Conservation (phyloP, 371 early-diverging fungal species). For the Mortierella sp. region DNA sequence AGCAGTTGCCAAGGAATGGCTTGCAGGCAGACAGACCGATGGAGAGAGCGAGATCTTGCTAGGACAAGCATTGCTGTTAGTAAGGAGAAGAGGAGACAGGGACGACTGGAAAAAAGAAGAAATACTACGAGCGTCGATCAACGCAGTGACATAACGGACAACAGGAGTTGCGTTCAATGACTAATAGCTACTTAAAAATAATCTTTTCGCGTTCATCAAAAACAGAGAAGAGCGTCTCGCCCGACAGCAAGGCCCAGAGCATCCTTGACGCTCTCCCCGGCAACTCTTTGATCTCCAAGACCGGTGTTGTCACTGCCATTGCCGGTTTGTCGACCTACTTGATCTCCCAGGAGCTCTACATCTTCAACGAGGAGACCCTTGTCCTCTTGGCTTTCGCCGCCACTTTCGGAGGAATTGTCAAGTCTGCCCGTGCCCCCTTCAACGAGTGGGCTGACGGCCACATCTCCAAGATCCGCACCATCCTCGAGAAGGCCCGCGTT, state of each 20-base stretch:
- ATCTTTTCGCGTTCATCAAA: not conserved
- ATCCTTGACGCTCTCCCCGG: constrained; percentile 95
- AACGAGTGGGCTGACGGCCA: constrained; percentile 90
- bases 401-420: constrained; percentile 82
- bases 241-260: constrained; percentile 80
- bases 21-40: not conserved
- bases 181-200: not conserved
- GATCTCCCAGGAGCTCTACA: constrained; percentile 97
- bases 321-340: constrained; percentile 90
- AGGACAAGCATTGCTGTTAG: not conserved
- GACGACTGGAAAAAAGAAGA: not conserved
- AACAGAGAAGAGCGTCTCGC: constrained; percentile 59
- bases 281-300: constrained; percentile 89
- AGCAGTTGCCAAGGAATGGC: not conserved
- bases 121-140: not conserved
- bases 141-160: too few relatives aligned
- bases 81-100: not conserved
- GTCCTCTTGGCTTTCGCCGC: constrained; percentile 78
- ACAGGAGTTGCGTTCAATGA: not conserved
- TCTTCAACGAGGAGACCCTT: constrained; percentile 94
- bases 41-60: not conserved
- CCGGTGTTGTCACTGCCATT: constrained; percentile 87
- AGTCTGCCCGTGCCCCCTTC: constrained; percentile 88
- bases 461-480: constrained; percentile 82
- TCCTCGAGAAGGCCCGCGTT: constrained; percentile 88